These are phyloP conservation scores for Cadophora gregata DNA, from an alignment of 2,329 filamentous ascomycete genomes.

Conservation along the genomic window DNA sequence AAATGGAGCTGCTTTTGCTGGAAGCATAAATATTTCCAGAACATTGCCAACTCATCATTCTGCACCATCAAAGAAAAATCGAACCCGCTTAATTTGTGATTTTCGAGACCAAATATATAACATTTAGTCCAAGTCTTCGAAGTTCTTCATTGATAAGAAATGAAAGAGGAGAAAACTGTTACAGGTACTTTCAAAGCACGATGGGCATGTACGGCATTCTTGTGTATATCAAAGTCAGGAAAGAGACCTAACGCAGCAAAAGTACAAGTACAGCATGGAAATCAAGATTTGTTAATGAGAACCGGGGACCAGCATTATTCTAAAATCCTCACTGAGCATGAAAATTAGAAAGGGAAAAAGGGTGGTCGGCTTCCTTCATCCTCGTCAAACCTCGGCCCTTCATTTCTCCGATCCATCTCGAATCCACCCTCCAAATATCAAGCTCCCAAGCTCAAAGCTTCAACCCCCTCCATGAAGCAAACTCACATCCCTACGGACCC, in stretches of 20 bases:
- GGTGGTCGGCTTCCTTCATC: background rate
- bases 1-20: too few relatives aligned
- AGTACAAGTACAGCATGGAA: background rate
- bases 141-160: background rate
- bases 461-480: constrained; percentile 1
- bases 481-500: background rate
- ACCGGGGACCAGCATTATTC: too few relatives aligned
- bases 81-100: too few relatives aligned
- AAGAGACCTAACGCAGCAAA: background rate
- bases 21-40: background rate
- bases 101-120: too few relatives aligned
- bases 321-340: too few relatives aligned
- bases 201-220: background rate
- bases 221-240: background rate
- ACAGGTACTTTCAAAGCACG: background rate
- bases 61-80: too few relatives aligned
- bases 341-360: background rate
- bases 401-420: constrained; percentile 14
- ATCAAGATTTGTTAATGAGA: background rate
- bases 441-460: constrained; percentile 10
- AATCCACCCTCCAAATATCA: constrained; percentile 1
- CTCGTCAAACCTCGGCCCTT: constrained; percentile 4
- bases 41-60: background rate
- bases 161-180: background rate
- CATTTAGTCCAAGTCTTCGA: too few relatives aligned